Base-by-base conservation (phyloP, 2,329 filamentous ascomycete species). In the Juglanconis oblonga region DNA sequence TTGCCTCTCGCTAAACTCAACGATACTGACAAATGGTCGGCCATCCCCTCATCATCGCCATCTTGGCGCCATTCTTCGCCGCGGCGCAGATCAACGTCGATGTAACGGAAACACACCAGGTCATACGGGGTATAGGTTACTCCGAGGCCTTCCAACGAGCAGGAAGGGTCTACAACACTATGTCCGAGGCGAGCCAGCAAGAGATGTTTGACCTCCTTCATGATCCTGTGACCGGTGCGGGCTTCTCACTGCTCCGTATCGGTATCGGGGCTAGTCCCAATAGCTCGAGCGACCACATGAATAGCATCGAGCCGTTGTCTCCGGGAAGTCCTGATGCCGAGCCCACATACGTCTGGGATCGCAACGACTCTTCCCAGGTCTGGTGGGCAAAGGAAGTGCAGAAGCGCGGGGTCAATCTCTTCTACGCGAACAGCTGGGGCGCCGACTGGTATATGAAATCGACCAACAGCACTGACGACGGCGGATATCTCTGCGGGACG, bases 201-300 rank as follows among this genome's bases (percentile, higher is more conserved):
- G 65, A 72, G 61, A 67, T 73, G 7, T 63, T 74, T 31, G 68
- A 74, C 50, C 62, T 73, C 9, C 67, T 74, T 7, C 73, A 73
- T 63, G 73, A 72, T 57, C 72, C 68, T 2, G 71, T 68, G 1
- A 66, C 67, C 5, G 72, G 73, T 7, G 71, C 72, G 0, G 73
- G 71, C 7, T 73, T 74, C 63, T 70, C 71, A 2, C 74, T 76
- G 31, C 63, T 74, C 9, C 70, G 73, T 29, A 74, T 74, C 65
- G 70, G 73, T 2, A 71, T 75, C 58, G 73, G 73, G 1, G 72
- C 67, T 7, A 71, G 69, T 29, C 66, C 68, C 33, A 68, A 69
- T 45, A 71, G 67, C 53, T 65, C 65, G 50, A 69, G 64, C 32
- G 72, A 73, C 57, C 61, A 55, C 59, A 65, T 67, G 62, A 64